phyloP scores from a whole-genome alignment of 352 stramenopile genomes.

The Globisporangium nodosum region DNA sequence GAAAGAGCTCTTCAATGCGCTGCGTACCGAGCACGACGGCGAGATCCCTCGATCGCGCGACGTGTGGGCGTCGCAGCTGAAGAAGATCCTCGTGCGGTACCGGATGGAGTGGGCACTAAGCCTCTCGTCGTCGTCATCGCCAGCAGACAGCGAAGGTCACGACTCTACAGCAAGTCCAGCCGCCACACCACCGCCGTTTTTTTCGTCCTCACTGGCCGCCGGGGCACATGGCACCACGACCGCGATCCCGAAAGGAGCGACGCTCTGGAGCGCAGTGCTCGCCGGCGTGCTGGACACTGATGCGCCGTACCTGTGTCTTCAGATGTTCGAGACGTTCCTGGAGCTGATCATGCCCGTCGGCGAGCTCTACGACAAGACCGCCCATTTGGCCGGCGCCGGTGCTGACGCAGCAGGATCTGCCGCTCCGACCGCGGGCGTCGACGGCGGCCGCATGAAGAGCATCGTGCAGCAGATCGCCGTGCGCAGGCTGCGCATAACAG shows the following conservation, averaged over 20 bases:
- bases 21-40: constrained; percentile 5
- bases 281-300: constrained; percentile 17
- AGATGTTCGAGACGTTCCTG: constrained; percentile 35
- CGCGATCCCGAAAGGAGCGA: constrained; percentile 6
- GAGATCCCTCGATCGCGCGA: constrained; percentile 10
- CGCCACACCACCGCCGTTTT: background rate
- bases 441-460: constrained; percentile 3
- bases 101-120: constrained; percentile 16
- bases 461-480: constrained; percentile 11
- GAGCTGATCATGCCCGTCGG: constrained; percentile 28
- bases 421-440: background rate
- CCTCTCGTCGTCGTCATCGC: background rate
- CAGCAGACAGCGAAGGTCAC: background rate
- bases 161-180: background rate
- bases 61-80: constrained; percentile 13
- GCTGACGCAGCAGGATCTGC: no score
- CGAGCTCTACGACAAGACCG: constrained; percentile 11
- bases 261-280: constrained; percentile 18
- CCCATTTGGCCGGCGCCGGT: background rate
- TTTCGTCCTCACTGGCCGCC: background rate
- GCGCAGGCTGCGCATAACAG: constrained; percentile 2
- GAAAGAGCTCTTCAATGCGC: constrained; percentile 9
- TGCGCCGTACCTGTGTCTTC: constrained; percentile 27
- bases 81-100: constrained; percentile 13
- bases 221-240: background rate